phyloP scores from a whole-genome alignment of 345 rosid species.

The Pugionium dolabratum region DNA sequence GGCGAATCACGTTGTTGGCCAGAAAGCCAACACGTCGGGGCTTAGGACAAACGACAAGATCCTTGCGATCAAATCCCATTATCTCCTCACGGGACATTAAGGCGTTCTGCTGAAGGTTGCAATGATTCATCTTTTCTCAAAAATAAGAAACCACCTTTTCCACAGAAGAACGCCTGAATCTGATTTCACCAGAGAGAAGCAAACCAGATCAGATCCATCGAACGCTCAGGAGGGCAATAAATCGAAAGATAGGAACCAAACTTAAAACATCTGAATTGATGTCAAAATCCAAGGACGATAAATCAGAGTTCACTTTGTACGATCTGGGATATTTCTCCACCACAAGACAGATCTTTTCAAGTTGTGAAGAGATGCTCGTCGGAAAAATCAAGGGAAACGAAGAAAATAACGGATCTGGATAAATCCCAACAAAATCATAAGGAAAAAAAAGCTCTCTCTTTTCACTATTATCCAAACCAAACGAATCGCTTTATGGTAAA shows the following conservation, averaged over 20 bases:
- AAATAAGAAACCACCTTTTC: slow-evolving; percentile 22
- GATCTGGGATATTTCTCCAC: slow-evolving; percentile 6
- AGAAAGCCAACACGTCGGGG: slow-evolving; percentile 68
- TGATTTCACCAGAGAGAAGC: background rate
- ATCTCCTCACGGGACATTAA: slow-evolving; percentile 44
- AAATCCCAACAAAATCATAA: background rate
- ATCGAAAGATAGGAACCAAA: background rate
- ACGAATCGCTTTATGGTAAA: background rate
- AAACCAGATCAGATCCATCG: slow-evolving; percentile 21
- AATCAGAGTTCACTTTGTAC: slow-evolving; percentile 16
- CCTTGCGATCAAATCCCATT: slow-evolving; percentile 13
- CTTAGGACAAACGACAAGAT: slow-evolving; percentile 76
- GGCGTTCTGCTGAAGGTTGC: slow-evolving; percentile 75
- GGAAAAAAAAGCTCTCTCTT: background rate
- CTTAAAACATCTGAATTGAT: too few species aligned
- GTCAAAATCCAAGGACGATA: background rate
- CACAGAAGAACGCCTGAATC: slow-evolving; percentile 55
- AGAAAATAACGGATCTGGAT: slow-evolving; percentile 14
- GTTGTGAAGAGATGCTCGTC: background rate
- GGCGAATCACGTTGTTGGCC: slow-evolving; percentile 44
- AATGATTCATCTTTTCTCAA: slow-evolving; percentile 62
- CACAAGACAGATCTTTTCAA: too few species aligned
- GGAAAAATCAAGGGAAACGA: background rate
- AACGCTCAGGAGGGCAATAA: background rate
- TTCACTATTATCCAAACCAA: background rate